phyloP scores from a whole-genome alignment of 164 flowering plant species.

The grape (Vitis vinifera) region ASM3070453v1 NC_081806.1:1936501-1937000 shows the following conservation, averaged over 20 bases:
- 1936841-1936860: background rate
- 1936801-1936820: too few species aligned
- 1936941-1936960: background rate
- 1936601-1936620: conserved; percentile 40
- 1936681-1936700: conserved; percentile 44
- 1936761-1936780: too few species aligned
- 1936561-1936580: conserved; percentile 50
- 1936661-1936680: conserved; percentile 48
- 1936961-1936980: background rate
- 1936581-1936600: conserved; percentile 54
- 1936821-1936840: background rate
- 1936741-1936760: background rate
- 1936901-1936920: background rate
- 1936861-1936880: background rate
- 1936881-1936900: background rate
- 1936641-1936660: conserved; percentile 33
- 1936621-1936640: conserved; percentile 34
- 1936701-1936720: conserved; percentile 29
- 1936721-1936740: background rate
- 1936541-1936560: conserved; percentile 78
- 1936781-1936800: too few species aligned
- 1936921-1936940: background rate
- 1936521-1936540: conserved; percentile 94
- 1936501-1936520: conserved; percentile 97
- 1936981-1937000: too few species aligned